Evolutionary conservation across 768 basidiomycete species (phyloP), one percentile per base, ranked within the genome.

Genomic region (Trametopsis cervina): DNA sequence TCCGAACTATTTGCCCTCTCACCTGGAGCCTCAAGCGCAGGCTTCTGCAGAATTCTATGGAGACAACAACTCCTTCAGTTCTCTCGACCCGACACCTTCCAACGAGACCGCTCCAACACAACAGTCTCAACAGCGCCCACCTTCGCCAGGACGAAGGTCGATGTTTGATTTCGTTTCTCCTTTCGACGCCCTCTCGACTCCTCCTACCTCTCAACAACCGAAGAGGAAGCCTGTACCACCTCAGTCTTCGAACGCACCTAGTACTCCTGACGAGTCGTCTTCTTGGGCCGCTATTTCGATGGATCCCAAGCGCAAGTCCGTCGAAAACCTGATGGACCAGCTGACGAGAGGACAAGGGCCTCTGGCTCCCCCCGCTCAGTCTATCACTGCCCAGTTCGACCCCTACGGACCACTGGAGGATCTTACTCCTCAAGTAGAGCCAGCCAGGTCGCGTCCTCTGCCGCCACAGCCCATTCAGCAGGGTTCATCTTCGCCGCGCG

Each of bases 81-180:
- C 56, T 9, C 62, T 57, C 21, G 60, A 57, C n/a, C 37, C 37
- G 1, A 21, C 54, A 26, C 40, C 53, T 44, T 48, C 59, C 21
- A 26, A 27, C 35, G 60, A 58, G 43, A 29, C 10, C 17, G 47
- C 39, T 40, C 22, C 17, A 40, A 46, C 20, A 46, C 49, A 22
- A 24, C 26, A 13, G 12, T 29, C 46, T 12, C 58, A 64, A 42
- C 74, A 73, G 42, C 76, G 71, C 49, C 69, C 76, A 2, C 79
- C 83, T 0, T 77, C 86, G 24, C 82, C 84, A 36, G 76, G 83
- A 20, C 83, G 81, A 57, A 83, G 85, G 63, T 85, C 86, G 42
- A 80, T 89, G 76, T 92, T 92, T 56, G 87, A 90, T 33, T 91
- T 87, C 52, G 74, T 84, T 42, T 89, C 87, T 42, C 83, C 89